These are phyloP conservation scores for Cutaneotrichosporon curvatum DNA, from an alignment of 1,284 basidiomycete species.

Conservation along the genomic window DNA sequence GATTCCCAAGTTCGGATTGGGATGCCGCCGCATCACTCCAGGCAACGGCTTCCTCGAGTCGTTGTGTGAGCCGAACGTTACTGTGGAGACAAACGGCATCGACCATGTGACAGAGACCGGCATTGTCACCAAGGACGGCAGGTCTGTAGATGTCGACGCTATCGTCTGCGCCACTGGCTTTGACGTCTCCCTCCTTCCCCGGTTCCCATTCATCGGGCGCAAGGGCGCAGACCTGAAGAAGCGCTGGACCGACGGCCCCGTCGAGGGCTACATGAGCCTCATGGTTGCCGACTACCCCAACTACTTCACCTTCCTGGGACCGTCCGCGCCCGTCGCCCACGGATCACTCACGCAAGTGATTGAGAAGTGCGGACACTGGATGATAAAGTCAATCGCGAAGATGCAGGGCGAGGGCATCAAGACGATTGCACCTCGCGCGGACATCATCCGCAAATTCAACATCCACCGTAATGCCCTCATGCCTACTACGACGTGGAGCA, in stretches of 20 bases:
- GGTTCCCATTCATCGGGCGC: slow-evolving; percentile 26
- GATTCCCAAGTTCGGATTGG: slow-evolving; percentile 19
- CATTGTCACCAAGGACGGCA: slow-evolving; percentile 21
- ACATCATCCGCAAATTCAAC: slow-evolving; percentile 32
- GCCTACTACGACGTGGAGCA: slow-evolving; percentile 26
- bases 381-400: slow-evolving; percentile 19
- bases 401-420: slow-evolving; percentile 24
- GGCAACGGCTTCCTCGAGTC: slow-evolving; percentile 38
- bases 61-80: slow-evolving; percentile 28
- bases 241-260: slow-evolving; percentile 25
- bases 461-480: slow-evolving; percentile 28
- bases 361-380: slow-evolving; percentile 15
- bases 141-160: slow-evolving; percentile 24
- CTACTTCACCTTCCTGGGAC: slow-evolving; percentile 24
- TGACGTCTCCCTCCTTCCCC: slow-evolving; percentile 30
- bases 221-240: slow-evolving; percentile 29
- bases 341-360: slow-evolving; percentile 25
- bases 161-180: slow-evolving; percentile 34
- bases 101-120: slow-evolving; percentile 20
- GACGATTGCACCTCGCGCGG: slow-evolving; percentile 24
- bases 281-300: slow-evolving; percentile 34
- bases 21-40: slow-evolving; percentile 34
- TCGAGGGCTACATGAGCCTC: slow-evolving; percentile 30
- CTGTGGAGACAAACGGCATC: slow-evolving; percentile 19
- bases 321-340: slow-evolving; percentile 25